A percentile compares a stretch with the other conserved stretches of the same genome.
Conservation (phyloP, 352 stramenopile genomes). For the Globisporangium iwayamae region DNA sequence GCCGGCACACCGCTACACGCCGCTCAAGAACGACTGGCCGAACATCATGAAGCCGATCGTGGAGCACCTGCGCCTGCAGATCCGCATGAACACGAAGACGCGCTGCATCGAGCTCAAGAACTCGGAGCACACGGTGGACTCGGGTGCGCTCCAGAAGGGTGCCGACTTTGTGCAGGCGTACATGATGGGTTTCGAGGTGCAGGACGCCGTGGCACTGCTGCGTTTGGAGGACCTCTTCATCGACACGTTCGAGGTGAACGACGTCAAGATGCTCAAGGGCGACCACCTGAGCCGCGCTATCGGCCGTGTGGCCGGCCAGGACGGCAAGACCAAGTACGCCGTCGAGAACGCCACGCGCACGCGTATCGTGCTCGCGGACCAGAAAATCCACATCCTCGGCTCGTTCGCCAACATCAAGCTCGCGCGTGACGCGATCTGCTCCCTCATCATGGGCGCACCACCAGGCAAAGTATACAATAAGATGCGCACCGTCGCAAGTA, state of each 20-base stretch:
- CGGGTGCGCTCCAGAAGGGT: slow-evolving; percentile 95
- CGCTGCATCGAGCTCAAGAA: slow-evolving; percentile 98
- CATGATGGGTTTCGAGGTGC: slow-evolving; percentile 99
- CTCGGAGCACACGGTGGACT: slow-evolving; percentile 92
- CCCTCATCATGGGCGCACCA: slow-evolving; percentile 94
- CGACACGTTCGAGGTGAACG: slow-evolving; percentile 98
- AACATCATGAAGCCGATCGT: slow-evolving; percentile 98
- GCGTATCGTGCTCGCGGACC: slow-evolving; percentile 98
- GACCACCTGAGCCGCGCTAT: slow-evolving; percentile 99
- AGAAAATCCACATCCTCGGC: slow-evolving; percentile 98
- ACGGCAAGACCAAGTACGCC: slow-evolving; percentile 98
- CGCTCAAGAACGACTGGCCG: slow-evolving; percentile 98
- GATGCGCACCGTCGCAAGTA: slow-evolving; percentile 98
- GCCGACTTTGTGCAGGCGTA: slow-evolving; percentile 98
- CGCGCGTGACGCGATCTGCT: slow-evolving; percentile 89
- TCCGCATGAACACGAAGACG: slow-evolving; percentile 99
- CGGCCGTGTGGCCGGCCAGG: slow-evolving; percentile 97
- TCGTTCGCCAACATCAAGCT: slow-evolving; percentile 99
- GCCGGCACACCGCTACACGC: slow-evolving; percentile 96
- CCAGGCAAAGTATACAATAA: slow-evolving; percentile 99
- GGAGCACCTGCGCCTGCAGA: slow-evolving; percentile 97
- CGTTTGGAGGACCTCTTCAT: slow-evolving; percentile 98
- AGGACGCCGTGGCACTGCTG: slow-evolving; percentile 96
- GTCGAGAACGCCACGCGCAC: slow-evolving; percentile 99
- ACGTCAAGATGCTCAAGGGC: slow-evolving; percentile 97